phyloP scores from a whole-genome alignment of 1,284 basidiomycete genomes.

The Bjerkandera adusta region DNA sequence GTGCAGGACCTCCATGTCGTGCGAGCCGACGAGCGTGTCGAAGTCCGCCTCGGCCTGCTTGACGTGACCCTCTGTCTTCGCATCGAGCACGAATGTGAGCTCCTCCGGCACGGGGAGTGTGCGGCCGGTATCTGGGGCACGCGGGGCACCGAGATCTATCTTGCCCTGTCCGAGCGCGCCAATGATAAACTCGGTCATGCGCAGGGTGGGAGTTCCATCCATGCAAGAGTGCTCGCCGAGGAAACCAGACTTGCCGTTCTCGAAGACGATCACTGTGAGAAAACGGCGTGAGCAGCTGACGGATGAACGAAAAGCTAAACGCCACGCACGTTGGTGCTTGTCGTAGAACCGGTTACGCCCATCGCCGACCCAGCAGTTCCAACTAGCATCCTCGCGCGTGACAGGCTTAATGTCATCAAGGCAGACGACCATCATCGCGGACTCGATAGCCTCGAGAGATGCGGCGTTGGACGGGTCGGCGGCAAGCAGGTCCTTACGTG shows the following conservation, averaged over 20 bases:
- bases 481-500: conserved; percentile 66
- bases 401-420: conserved; percentile 82
- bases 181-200: conserved; percentile 93
- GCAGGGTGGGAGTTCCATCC: conserved; percentile 95
- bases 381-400: conserved; percentile 81
- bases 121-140: conserved; percentile 39
- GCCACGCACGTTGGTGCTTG: conserved; percentile 85
- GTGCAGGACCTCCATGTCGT: conserved; percentile 85
- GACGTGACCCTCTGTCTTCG: conserved; percentile 54
- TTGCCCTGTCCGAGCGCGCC: conserved; percentile 79
- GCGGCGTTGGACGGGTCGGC: conserved; percentile 66
- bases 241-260: conserved; percentile 93
- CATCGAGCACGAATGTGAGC: conserved; percentile 73
- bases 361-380: conserved; percentile 90
- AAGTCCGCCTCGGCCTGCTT: conserved; percentile 63
- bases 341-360: conserved; percentile 95
- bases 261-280: conserved; percentile 80
- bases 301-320: neutral
- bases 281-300: neutral
- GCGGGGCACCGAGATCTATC: conserved; percentile 62
- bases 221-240: conserved; percentile 89
- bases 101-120: conserved; percentile 61
- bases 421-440: conserved; percentile 84
- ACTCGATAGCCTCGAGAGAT: conserved; percentile 81
- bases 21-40: conserved; percentile 72